Percentiles rank a stretch among this genome's conserved stretches.
Evolutionary conservation across 2,329 filamentous ascomycete species (phyloP).

Genomic region (Diplodia seriata): DNA sequence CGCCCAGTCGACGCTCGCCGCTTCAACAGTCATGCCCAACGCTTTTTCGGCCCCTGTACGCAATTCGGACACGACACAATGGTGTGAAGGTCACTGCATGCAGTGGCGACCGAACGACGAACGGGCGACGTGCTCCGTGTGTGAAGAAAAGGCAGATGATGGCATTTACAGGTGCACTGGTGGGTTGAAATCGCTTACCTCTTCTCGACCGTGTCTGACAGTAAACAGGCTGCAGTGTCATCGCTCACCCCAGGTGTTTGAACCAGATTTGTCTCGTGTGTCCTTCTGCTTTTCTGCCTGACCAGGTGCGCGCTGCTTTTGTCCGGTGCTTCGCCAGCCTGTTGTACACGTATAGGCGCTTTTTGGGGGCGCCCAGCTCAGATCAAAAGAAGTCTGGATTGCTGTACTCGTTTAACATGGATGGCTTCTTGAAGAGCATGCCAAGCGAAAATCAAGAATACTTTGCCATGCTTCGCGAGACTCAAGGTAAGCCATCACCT

Average conservation of each 20-base stretch:
- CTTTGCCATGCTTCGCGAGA: slow-evolving; percentile 67
- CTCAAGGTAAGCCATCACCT: slow-evolving; percentile 58
- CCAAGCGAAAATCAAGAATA: slow-evolving; percentile 70
- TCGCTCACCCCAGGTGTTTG: slow-evolving; percentile 66
- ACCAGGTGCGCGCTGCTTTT: slow-evolving; percentile 72
- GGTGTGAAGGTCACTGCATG: slow-evolving; percentile 86
- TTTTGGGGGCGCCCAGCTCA: slow-evolving; percentile 63
- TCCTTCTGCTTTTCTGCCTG: slow-evolving; percentile 69
- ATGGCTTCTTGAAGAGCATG: slow-evolving; percentile 69
- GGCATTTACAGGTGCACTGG: slow-evolving; percentile 75
- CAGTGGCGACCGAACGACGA: slow-evolving; percentile 68
- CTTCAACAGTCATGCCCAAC: slow-evolving; percentile 85
- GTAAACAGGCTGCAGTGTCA: slow-evolving; percentile 60
- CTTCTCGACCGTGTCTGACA: slow-evolving; percentile 15
- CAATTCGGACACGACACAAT: slow-evolving; percentile 79
- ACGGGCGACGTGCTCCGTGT: slow-evolving; percentile 71
- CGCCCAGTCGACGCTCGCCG: slow-evolving; percentile 83
- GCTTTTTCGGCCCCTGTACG: slow-evolving; percentile 79
- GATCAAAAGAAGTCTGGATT: slow-evolving; percentile 69
- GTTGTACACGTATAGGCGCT: slow-evolving; percentile 72
- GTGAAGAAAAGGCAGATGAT: slow-evolving; percentile 76
- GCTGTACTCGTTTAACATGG: slow-evolving; percentile 70
- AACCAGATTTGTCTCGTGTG: slow-evolving; percentile 69
- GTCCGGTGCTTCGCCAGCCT: slow-evolving; percentile 73
- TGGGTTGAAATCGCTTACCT: slow-evolving; percentile 42